Evolutionary conservation across 108 stramenopile genomes (phyloP).

Genomic region (Fistulifera solaris): DNA sequence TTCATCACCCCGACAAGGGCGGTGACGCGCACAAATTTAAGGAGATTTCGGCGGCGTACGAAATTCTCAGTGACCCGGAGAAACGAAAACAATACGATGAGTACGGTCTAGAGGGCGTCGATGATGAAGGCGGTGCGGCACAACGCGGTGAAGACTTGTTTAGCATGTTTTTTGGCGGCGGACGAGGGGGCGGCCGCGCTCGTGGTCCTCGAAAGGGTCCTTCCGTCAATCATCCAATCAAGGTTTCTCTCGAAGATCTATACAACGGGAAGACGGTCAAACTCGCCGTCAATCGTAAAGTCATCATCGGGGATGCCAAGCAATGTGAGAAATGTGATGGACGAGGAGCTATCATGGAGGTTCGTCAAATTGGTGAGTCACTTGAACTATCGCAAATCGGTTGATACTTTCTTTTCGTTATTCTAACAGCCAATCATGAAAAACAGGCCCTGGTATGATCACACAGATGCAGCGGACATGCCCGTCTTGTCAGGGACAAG

Average conservation of each 20-base stretch:
- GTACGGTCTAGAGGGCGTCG: constrained; percentile 88
- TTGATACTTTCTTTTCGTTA: too few relatives aligned
- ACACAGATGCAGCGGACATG: constrained; percentile 81
- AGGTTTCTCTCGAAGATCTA: constrained; percentile 87
- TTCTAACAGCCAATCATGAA: too few relatives aligned
- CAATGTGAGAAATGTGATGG: constrained; percentile 73
- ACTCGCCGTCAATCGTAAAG: constrained; percentile 80
- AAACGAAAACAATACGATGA: constrained; percentile 84
- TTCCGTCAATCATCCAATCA: constrained; percentile 86
- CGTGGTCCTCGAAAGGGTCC: constrained; percentile 88
- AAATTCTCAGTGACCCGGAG: constrained; percentile 83
- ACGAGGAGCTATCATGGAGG: constrained; percentile 79
- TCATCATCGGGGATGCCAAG: constrained; percentile 68
- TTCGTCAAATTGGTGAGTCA: constrained; percentile 37
- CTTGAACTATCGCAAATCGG: too few relatives aligned
- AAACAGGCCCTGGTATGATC: constrained; percentile 85
- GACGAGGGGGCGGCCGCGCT: constrained; percentile 39
- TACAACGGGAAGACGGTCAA: constrained; percentile 97
- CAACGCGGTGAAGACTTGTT: constrained; percentile 88
- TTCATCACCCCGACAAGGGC: constrained; percentile 73
- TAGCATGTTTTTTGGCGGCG: constrained; percentile 93
- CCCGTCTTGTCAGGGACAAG: constrained; percentile 68
- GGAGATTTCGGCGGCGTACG: constrained; percentile 78
- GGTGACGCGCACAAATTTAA: constrained; percentile 85
- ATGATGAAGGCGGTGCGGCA: constrained; percentile 53